A percentile compares a stretch with the other conserved stretches of the same genome.
Conservation (phyloP, 2,329 filamentous ascomycete genomes). For the Penicillium sclerotigenum region DNA sequence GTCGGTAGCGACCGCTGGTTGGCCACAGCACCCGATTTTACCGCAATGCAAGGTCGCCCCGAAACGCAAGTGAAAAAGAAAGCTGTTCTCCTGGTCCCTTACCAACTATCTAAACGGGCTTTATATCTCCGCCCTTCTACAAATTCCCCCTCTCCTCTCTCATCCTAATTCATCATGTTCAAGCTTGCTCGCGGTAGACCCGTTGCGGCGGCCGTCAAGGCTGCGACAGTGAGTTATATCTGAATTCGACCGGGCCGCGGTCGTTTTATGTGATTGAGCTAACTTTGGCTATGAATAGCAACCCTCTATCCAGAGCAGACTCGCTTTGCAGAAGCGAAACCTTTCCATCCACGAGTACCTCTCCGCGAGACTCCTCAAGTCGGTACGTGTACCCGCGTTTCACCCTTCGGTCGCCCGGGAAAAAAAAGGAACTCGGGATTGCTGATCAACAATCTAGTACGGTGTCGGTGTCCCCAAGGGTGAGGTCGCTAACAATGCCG, state of each 20-base stretch:
- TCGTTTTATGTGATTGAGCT: constrained; percentile 9
- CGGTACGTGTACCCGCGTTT: constrained; percentile 43
- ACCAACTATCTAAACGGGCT: constrained; percentile 12
- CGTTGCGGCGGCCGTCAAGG: constrained; percentile 74
- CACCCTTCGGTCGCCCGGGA: constrained; percentile 14
- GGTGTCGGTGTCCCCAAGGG: constrained; percentile 91
- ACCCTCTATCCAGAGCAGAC: constrained; percentile 50
- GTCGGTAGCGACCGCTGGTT: constrained; percentile 26
- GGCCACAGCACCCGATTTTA: constrained; percentile 28
- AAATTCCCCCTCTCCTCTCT: constrained; percentile 13
- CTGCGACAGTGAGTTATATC: constrained; percentile 64
- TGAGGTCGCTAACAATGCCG: constrained; percentile 73
- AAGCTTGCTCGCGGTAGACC: constrained; percentile 79
- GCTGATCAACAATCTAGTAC: constrained; percentile 60
- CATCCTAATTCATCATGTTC: constrained; percentile 64
- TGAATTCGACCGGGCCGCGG: constrained; percentile 11
- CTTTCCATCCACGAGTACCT: constrained; percentile 98
- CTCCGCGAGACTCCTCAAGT: constrained; percentile 83
- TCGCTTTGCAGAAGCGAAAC: constrained; percentile 72
- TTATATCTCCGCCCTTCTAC: constrained; percentile 6
- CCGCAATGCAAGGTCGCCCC: constrained; percentile 29
- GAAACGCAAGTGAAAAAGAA: constrained; percentile 33
- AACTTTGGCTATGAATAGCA: constrained; percentile 47
- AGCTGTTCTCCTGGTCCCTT: constrained; percentile 31
- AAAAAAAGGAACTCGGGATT: constrained; percentile 4